These are phyloP conservation scores for Aspergillus costaricaensis DNA, from an alignment of 2,329 filamentous ascomycete species.

Conservation along the genomic window DNA sequence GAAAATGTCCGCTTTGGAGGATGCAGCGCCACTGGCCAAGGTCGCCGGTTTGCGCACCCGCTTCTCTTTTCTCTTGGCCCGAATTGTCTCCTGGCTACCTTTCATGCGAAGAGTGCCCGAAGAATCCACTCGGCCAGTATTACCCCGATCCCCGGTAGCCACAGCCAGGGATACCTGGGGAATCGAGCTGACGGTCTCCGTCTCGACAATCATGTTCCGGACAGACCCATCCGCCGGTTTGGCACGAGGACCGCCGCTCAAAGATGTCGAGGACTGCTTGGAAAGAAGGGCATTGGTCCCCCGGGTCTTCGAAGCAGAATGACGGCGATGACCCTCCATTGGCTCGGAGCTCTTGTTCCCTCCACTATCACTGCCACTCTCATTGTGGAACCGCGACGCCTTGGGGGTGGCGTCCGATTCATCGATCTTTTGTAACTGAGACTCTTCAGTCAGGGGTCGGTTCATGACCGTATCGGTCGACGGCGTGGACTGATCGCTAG, in stretches of 20 bases:
- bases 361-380: conserved; percentile 62
- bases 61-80: conserved; percentile 91
- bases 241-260: conserved; percentile 57
- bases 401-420: conserved; percentile 41
- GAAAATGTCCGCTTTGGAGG: conserved; percentile 96
- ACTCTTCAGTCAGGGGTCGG: conserved; percentile 42
- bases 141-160: conserved; percentile 56
- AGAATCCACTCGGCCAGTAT: conserved; percentile 61
- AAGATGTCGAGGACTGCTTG: conserved; percentile 69
- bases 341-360: conserved; percentile 40
- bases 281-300: conserved; percentile 57
- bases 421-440: conserved; percentile 38
- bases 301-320: conserved; percentile 42
- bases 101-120: conserved; percentile 77
- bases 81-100: conserved; percentile 91
- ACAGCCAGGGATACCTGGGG: conserved; percentile 77
- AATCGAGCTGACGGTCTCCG: conserved; percentile 89
- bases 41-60: conserved; percentile 74
- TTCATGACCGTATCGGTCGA: conserved; percentile 45
- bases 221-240: conserved; percentile 73
- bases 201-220: conserved; percentile 95
- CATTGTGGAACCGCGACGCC: conserved; percentile 51
- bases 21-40: conserved; percentile 57
- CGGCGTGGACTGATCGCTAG: conserved; percentile 74
- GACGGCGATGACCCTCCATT: conserved; percentile 40